Conservation (phyloP, 73 alveolate genomes). For the Symbiodinium pilosum region DNA sequence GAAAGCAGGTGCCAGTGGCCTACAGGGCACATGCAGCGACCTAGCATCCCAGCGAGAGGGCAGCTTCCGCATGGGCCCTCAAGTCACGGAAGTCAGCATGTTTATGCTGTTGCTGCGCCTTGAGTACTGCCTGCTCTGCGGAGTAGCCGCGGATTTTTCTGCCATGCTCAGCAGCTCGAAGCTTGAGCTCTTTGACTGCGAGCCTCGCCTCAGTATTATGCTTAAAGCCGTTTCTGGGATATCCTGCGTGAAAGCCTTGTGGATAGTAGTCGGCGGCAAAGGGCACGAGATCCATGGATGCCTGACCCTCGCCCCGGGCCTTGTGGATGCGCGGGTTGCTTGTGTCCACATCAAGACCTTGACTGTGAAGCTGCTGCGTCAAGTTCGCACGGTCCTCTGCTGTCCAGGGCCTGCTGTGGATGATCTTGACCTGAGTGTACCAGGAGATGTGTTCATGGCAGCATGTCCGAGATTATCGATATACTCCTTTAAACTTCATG, state of each 20-base stretch:
- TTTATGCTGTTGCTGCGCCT: not conserved
- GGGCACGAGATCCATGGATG: not conserved
- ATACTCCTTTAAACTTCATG: too few species aligned
- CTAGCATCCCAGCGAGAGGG: too few species aligned
- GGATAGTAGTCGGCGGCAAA: not conserved
- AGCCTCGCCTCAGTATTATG: not conserved
- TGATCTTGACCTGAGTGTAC: too few species aligned
- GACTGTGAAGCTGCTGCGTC: not conserved
- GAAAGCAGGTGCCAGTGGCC: too few species aligned
- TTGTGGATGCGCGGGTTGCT: not conserved
- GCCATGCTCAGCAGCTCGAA: not conserved
- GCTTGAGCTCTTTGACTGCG: not conserved
- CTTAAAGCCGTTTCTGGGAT: not conserved
- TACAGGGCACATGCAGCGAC: too few species aligned
- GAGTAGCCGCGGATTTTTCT: not conserved
- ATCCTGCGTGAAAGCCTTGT: not conserved
- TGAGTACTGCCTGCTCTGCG: not conserved
- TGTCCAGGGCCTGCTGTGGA: not conserved
- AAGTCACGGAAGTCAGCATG: too few species aligned
- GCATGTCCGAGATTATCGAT: too few species aligned
- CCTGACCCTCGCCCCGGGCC: not conserved
- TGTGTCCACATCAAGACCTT: not conserved
- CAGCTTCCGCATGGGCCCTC: too few species aligned
- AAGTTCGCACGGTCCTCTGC: not conserved
- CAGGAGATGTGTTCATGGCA: too few species aligned